These are phyloP conservation scores for Lasiodiplodia citricola DNA, from an alignment of 2,329 filamentous ascomycete species.

Conservation along the genomic window DNA sequence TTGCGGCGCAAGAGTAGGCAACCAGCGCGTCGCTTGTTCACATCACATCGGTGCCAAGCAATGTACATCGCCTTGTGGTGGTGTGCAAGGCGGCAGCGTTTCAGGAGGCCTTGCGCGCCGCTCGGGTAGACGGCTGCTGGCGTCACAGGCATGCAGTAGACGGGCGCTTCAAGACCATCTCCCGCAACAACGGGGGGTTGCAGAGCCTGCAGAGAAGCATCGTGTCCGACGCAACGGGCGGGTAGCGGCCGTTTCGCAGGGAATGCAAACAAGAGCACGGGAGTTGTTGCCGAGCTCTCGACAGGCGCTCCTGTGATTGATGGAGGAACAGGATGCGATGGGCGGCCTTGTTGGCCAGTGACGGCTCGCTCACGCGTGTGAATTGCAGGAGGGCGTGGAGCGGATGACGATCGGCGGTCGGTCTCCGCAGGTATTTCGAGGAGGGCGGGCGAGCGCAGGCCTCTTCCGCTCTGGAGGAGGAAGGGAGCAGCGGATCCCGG, in stretches of 20 bases:
- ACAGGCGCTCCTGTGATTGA: neutral
- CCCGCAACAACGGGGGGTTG: conserved; percentile 1
- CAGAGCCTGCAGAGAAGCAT: neutral
- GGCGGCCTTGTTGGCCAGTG: conserved; percentile 8
- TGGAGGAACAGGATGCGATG: conserved; percentile 8
- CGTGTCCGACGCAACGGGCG: neutral
- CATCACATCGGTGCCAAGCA: neutral
- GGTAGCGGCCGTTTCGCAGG: neutral
- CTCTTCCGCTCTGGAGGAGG: neutral
- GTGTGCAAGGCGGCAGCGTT: neutral
- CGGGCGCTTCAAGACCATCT: neutral
- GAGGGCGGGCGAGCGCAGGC: neutral
- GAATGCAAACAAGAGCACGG: neutral
- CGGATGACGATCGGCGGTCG: conserved; percentile 18
- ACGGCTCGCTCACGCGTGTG: neutral
- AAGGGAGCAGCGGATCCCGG: neutral
- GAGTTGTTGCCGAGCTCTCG: neutral
- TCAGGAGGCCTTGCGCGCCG: conserved; percentile 8
- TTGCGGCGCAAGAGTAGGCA: neutral
- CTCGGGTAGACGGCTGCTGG: conserved; percentile 2
- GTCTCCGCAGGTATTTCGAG: neutral
- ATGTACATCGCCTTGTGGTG: neutral
- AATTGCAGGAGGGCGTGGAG: conserved; percentile 19
- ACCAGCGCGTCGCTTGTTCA: neutral
- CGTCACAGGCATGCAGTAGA: neutral